A percentile compares a stretch with the other conserved stretches of the same genome.
Evolutionary conservation across 2,329 filamentous ascomycete genomes (phyloP).

Genomic region (Aspergillus uvarum): DNA sequence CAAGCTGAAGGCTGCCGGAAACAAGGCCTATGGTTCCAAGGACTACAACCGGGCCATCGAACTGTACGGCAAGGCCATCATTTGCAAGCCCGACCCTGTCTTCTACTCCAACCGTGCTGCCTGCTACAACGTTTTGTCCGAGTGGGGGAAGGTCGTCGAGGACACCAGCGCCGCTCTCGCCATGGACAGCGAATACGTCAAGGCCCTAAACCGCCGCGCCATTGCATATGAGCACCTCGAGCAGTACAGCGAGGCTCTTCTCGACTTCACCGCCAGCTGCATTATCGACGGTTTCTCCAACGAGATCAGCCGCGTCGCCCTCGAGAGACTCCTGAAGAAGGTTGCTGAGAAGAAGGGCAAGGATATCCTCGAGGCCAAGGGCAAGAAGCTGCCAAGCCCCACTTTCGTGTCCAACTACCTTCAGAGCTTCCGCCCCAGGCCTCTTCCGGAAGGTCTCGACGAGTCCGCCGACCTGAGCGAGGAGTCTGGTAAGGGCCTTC

Average conservation of each 20-base stretch:
- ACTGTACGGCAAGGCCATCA: conserved; percentile 90
- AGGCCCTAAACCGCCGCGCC: conserved; percentile 92
- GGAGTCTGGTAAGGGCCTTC: conserved; percentile 76
- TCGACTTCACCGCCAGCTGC: conserved; percentile 98
- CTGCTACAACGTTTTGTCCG: conserved; percentile 87
- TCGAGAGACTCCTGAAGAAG: conserved; percentile 93
- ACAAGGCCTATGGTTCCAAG: conserved; percentile 93
- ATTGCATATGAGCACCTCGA: conserved; percentile 94
- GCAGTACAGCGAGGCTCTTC: conserved; percentile 87
- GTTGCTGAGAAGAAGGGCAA: conserved; percentile 94
- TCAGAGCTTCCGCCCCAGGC: conserved; percentile 89
- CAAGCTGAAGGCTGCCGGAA: conserved; percentile 91
- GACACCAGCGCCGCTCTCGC: conserved; percentile 93
- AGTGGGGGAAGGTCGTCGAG: conserved; percentile 96
- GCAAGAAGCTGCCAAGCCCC: conserved; percentile 85
- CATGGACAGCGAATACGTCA: conserved; percentile 94
- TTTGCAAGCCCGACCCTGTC: conserved; percentile 95
- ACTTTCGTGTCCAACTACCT: conserved; percentile 99
- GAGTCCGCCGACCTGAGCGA: conserved; percentile 75
- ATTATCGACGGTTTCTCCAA: conserved; percentile 98
- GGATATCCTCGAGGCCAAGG: conserved; percentile 76
- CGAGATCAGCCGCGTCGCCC: conserved; percentile 79
- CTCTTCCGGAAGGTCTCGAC: conserved; percentile 76
- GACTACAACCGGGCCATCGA: conserved; percentile 92
- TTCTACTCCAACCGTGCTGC: conserved; percentile 99